phyloP scores from a whole-genome alignment of 345 rosid species.

The Populus simonii region DNA sequence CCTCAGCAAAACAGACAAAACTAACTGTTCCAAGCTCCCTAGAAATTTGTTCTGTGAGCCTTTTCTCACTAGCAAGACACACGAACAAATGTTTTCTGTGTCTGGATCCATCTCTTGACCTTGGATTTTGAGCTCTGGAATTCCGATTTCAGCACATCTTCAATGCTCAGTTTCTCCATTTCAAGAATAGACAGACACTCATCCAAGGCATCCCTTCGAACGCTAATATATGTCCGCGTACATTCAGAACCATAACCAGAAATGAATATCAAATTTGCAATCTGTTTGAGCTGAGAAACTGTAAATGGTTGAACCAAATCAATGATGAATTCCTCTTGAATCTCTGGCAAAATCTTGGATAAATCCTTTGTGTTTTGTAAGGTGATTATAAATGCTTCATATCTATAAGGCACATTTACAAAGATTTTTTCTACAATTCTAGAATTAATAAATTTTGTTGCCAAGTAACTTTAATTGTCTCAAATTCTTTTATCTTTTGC shows the following conservation, averaged over 20 bases:
- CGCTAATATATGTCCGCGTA: constrained; percentile 54
- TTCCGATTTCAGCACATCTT: constrained; percentile 78
- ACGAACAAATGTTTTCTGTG: constrained; percentile 59
- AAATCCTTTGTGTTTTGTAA: too few relatives aligned
- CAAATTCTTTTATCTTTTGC: too few relatives aligned
- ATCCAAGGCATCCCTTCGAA: constrained; percentile 68
- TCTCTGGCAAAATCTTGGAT: constrained; percentile 18
- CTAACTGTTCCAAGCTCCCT: constrained; percentile 42
- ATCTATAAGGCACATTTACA: too few relatives aligned
- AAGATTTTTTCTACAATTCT: too few relatives aligned
- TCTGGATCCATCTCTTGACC: constrained; percentile 84
- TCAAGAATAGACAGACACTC: constrained; percentile 70
- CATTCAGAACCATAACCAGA: constrained; percentile 72
- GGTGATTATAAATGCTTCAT: too few relatives aligned
- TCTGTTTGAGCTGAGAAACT: constrained; percentile 61
- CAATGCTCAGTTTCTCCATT: constrained; percentile 78
- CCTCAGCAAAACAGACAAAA: constrained; percentile 61
- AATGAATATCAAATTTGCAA: constrained; percentile 60
- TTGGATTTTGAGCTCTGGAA: constrained; percentile 64
- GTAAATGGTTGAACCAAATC: constrained; percentile 69
- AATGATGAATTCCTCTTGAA: constrained; percentile 44
- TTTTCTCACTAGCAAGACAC: constrained; percentile 69
- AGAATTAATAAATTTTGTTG: too few relatives aligned
- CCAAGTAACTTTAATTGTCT: too few relatives aligned
- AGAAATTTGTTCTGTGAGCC: constrained; percentile 59